Evolutionary conservation across 495 filamentous ascomycete genomes (phyloP).

Genomic region (Peziza echinospora): DNA sequence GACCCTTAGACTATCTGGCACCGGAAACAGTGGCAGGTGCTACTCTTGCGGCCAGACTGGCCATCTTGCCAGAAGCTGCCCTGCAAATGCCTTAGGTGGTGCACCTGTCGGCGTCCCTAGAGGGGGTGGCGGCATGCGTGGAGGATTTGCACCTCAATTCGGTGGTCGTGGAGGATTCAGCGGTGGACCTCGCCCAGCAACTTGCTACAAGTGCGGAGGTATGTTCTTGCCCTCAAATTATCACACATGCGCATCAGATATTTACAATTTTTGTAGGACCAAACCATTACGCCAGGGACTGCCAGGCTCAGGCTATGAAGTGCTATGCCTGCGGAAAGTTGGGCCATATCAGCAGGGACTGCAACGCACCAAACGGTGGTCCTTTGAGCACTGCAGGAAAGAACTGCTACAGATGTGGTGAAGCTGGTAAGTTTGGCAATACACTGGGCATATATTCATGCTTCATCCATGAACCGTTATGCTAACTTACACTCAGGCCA

Average conservation of each 20-base stretch:
- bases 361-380: slow-evolving; percentile 89
- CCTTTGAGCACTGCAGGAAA: slow-evolving; percentile 89
- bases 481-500: slow-evolving; percentile 30
- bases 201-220: slow-evolving; percentile 96
- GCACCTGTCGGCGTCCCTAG: slow-evolving; percentile 32
- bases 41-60: slow-evolving; percentile 87
- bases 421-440: slow-evolving; percentile 32
- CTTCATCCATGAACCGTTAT: not conserved
- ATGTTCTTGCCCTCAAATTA: no score
- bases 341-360: slow-evolving; percentile 93
- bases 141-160: slow-evolving; percentile 34
- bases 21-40: slow-evolving; percentile 60
- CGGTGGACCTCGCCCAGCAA: slow-evolving; percentile 53
- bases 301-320: slow-evolving; percentile 98
- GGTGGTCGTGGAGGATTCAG: slow-evolving; percentile 48
- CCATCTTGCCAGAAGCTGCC: slow-evolving; percentile 80
- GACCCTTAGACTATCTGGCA: slow-evolving; percentile 74
- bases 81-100: slow-evolving; percentile 24
- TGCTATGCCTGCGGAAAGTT: slow-evolving; percentile 99
- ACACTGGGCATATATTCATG: not conserved
- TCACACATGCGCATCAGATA: no score
- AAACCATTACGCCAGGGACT: slow-evolving; percentile 96
- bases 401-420: slow-evolving; percentile 94
- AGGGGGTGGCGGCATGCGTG: slow-evolving; percentile 37
- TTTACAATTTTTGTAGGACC: no score